These are phyloP conservation scores for Phlebiopsis gigantea DNA, from an alignment of 768 basidiomycete species.

Conservation along the genomic window DNA sequence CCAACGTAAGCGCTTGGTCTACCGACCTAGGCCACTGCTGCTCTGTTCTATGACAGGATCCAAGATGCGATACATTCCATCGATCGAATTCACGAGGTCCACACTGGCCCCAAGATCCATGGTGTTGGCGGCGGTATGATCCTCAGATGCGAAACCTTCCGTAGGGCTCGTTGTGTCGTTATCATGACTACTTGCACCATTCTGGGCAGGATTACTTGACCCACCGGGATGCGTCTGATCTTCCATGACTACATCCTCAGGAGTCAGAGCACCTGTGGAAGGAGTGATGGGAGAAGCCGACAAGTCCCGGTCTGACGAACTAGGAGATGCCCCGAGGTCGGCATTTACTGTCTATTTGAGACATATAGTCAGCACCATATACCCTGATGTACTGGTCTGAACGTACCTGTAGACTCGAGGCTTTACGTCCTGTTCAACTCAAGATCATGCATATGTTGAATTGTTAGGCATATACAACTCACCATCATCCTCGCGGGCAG, in stretches of 20 bases:
- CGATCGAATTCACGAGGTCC: slow-evolving; percentile 23
- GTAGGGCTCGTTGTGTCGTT: neutral
- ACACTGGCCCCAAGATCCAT: neutral
- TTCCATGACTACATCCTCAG: slow-evolving; percentile 1
- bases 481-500: too few relatives aligned
- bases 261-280: neutral
- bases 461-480: neutral
- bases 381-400: too few relatives aligned
- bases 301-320: neutral
- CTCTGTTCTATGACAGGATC: slow-evolving; percentile 49
- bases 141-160: neutral
- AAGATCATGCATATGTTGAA: neutral
- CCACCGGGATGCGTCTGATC: neutral
- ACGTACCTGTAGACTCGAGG: neutral
- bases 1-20: neutral
- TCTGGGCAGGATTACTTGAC: neutral
- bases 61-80: slow-evolving; percentile 47
- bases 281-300: neutral
- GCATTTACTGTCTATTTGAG: too few relatives aligned
- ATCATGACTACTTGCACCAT: neutral
- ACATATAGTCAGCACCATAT: neutral
- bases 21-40: slow-evolving; percentile 46
- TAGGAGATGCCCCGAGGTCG: too few relatives aligned
- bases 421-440: neutral
- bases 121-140: neutral